These are phyloP conservation scores for Leptographium procerum DNA, from an alignment of 2,329 filamentous ascomycete species.

Conservation along the genomic window DNA sequence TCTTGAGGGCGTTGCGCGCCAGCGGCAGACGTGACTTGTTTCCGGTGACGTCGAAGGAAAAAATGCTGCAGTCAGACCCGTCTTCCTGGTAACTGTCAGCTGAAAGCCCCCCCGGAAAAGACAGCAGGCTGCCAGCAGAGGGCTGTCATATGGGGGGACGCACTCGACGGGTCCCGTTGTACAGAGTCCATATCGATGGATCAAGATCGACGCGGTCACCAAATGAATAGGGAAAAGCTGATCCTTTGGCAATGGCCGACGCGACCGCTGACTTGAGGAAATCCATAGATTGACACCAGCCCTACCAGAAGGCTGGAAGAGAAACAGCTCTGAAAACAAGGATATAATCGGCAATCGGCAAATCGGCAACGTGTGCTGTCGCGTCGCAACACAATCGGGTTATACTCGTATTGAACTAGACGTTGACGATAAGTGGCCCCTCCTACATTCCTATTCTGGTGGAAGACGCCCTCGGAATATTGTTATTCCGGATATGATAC, in stretches of 20 bases:
- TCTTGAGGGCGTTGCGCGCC: conserved; percentile 87
- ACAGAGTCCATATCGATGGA: conserved; percentile 90
- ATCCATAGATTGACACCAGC: conserved; percentile 57
- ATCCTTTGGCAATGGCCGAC: conserved; percentile 90
- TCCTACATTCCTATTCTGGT: conserved; percentile 9
- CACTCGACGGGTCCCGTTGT: conserved; percentile 88
- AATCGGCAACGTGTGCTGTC: neutral
- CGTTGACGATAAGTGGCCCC: conserved; percentile 4
- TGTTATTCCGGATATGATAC: neutral
- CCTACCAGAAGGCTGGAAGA: neutral
- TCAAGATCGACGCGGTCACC: conserved; percentile 87
- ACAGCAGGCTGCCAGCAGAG: neutral
- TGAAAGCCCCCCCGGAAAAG: neutral
- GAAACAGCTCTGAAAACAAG: neutral
- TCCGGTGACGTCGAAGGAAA: conserved; percentile 79
- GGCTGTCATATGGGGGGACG: neutral
- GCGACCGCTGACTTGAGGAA: conserved; percentile 96
- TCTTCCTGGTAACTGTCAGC: conserved; percentile 57
- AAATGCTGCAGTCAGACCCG: conserved; percentile 87
- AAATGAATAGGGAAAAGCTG: conserved; percentile 84
- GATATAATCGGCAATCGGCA: neutral
- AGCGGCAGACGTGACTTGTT: conserved; percentile 75
- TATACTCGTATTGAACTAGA: neutral
- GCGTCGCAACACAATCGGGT: neutral
- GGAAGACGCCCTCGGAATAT: neutral